Evolutionary conservation across 805 yeast genomes (phyloP), one percentile per base, ranked within the genome.

Genomic region (Soucietia sequanensis): DNA sequence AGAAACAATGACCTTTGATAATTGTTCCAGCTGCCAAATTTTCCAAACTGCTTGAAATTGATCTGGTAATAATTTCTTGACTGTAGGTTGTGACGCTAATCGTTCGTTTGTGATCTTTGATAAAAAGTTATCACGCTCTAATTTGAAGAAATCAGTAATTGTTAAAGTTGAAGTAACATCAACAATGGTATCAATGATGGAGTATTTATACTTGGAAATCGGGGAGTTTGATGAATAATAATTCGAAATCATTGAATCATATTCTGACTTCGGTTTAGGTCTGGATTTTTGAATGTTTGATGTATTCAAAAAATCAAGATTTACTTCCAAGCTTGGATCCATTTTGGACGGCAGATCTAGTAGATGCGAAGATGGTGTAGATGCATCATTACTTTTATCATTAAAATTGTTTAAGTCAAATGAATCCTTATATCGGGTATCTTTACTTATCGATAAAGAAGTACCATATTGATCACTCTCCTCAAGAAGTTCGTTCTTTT

Each of bases 41-140:
- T 39, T 37, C n/a, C 58, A 54, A 9, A 75, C 71, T 22, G 53
- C 44, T 0, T 44, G 38, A 6, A 58, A 34, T 38, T 68, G 72
- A 8, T 50, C 56, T 0, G 43, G 11, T 0, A 43, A 31, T 11
- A 75, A 47, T 7, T 67, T 60, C 18, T 39, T 38, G 9, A 63
- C 18, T 23, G 50, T 21, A 5, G 35, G 26, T 7, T 23, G 17
- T 11, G 29, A 11, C 10, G 17, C 6, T 6, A 15, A 26, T 8
- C 38, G 27, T 25, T 35, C 38, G 22, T 29, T 30, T 15, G 20
- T 28, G 24, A 34, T 25, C 27, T 25, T 25, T 12, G 12, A 11
- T 7, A 25, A 12, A 9, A 25, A 14, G 8, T 25, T 25, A 12
- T 25, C 27, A 25, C 27, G 27, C n/a, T 25, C 27, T 9, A 7